Evolutionary conservation across 139 green algal genomes (phyloP), one percentile per base, ranked within the genome.

Genomic region (Coccomyxa sp.): DNA sequence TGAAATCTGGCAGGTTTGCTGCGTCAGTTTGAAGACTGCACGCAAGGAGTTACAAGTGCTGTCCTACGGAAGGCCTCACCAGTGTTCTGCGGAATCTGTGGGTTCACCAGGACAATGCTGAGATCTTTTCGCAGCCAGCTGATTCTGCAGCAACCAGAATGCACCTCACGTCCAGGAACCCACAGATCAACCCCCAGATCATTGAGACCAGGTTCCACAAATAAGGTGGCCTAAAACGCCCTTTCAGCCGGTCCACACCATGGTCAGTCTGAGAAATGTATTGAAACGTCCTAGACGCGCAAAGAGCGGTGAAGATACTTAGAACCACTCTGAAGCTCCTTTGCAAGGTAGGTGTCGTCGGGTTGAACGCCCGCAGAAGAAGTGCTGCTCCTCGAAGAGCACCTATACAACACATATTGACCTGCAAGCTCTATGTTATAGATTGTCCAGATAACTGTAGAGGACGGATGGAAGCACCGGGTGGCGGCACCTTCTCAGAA

Each of bases 81-180:
- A 51, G 80, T 71, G 17, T 91, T 93, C 38, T 95, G 91, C 0
- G 93, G 93, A 27, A 95, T 95, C 28, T 94, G 90, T 25, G 94
- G 93, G 38, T 95, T 57, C 0, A 97, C 92, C 0, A 97, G 86
- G 13, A 97, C 93, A 0, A 97, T 76, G 15, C 88, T 82, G 13
- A 97, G 23, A 77, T 96, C 93, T 17, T 80, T 58, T 12, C 92
- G 81, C 45, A 92, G 90, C 81, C 88, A 88, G 23, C 63, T 68
- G 27, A 83, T 67, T 71, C 86, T 90, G 88, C 77, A 80, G 57
- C 58, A 30, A 63, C 51, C 7, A 32, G 57, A 45, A 16, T 78
- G 11, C 9, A 28, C 21, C 21, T 71, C 63, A 71, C 18, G 63
- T 71, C 18, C 9, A 28, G 63, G 18, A 4, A 25, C 21, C 18